Conservation (phyloP, 179 eudicot species). For the Amaranthus tricolor region DNA sequence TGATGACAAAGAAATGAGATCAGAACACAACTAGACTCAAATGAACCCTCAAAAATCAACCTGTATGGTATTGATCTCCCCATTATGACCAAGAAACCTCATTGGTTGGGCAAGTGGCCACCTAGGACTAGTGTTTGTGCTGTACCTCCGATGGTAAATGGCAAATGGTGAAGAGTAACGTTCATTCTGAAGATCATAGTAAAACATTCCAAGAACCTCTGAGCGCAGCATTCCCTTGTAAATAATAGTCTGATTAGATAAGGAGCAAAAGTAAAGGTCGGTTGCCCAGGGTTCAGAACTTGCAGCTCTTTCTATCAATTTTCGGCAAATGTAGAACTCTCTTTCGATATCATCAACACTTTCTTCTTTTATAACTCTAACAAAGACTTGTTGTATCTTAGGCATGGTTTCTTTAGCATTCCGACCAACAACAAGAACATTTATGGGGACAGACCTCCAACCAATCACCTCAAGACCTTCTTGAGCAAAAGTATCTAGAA, state of each 20-base stretch:
- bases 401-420: conserved; percentile 98
- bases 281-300: conserved; percentile 73
- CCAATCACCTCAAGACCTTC: conserved; percentile 98
- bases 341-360: conserved; percentile 90
- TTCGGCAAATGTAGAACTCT: conserved; percentile 90
- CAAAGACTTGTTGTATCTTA: conserved; percentile 90
- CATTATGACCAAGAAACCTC: conserved; percentile 99
- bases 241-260: conserved; percentile 92
- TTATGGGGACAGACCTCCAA: conserved; percentile 95
- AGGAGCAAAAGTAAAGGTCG: conserved; percentile 93
- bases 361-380: conserved; percentile 68
- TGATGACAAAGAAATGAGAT: conserved; percentile 15
- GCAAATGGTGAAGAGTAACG: conserved; percentile 87
- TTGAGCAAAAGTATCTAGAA: conserved; percentile 59
- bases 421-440: conserved; percentile 67
- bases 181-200: conserved; percentile 71
- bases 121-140: conserved; percentile 98
- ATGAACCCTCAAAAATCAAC: conserved; percentile 38
- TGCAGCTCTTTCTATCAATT: conserved; percentile 79
- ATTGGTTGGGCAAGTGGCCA: conserved; percentile 99
- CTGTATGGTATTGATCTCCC: conserved; percentile 99
- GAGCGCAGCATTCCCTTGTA: conserved; percentile 99
- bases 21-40: conserved; percentile 13
- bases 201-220: conserved; percentile 90
- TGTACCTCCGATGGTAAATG: conserved; percentile 95